Evolutionary conservation across 2,329 filamentous ascomycete species (phyloP), one percentile per base, ranked within the genome.

Genomic region (Penicillium sumatraense): DNA sequence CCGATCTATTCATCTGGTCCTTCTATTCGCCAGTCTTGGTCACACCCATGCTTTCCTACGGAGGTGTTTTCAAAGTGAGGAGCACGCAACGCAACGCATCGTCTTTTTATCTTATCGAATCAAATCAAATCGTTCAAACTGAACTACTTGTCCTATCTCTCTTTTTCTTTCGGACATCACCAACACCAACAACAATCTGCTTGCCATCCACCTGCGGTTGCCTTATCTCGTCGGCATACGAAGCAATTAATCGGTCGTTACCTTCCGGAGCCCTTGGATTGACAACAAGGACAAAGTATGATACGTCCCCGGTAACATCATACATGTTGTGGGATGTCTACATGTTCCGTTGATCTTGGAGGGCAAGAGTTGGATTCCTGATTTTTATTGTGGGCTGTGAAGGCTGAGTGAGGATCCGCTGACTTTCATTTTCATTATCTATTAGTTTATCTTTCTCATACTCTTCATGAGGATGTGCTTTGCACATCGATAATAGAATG

Each of bases 1-100:
- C 44, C 54, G 27, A 60, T 62, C 59, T 60, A 64, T 54, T 54
- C 48, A 50, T 51, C 57, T 62, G 56, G 59, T 49, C 60, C 59
- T 54, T 51, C 53, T 41, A 45, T 49, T 42, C 50, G 46, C 48
- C 51, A 38, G 21, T 23, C 16, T 51, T 54, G 40, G 21, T 44
- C 48, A 48, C 40, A 27, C n/a, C 38, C 40, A 38, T 27, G 40
- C 44, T 54, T 48, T 40, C 48, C 35, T 44, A 44, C 5, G 13
- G 24, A 23, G 27, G 40, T 23, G 18, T 36, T 38, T 33, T 29
- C 54, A 20, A 26, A 49, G 35, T 44, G 52, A 54, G 45, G 53
- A 54, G 36, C 45, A 51, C n/a, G n/a, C n/a, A n/a, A n/a, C n/a
- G n/a, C n/a, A n/a, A n/a, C n/a, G n/a, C n/a, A n/a, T n/a, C n/a